These are phyloP conservation scores for Theileria parva DNA, from an alignment of 169 alveolate genomes.

Conservation along the genomic window DNA sequence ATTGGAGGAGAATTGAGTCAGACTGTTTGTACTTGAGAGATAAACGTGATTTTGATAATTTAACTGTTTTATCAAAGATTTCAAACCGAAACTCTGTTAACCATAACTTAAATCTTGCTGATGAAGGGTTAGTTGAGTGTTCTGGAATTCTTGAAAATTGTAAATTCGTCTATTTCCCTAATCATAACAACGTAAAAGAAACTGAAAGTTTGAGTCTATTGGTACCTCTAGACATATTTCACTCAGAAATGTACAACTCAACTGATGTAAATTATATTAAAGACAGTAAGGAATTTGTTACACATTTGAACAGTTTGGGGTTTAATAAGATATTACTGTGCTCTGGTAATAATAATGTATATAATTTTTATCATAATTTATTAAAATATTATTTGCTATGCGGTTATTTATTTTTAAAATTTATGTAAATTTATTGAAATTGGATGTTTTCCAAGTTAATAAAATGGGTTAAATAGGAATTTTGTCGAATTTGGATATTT, in stretches of 20 bases:
- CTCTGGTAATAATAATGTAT: conserved; percentile 1
- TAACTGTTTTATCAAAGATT: conserved; percentile 9
- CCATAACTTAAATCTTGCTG: background rate
- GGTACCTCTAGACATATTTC: conserved; percentile 16
- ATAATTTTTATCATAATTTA: background rate
- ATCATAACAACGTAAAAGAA: background rate
- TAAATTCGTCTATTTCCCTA: conserved; percentile 7
- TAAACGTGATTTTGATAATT: conserved; percentile 5
- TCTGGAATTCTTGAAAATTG: background rate
- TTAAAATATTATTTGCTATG: background rate
- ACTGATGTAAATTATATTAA: background rate
- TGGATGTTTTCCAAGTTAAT: background rate
- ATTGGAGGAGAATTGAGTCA: conserved; percentile 24
- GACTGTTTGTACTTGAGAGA: conserved; percentile 20
- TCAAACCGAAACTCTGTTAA: background rate
- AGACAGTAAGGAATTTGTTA: background rate
- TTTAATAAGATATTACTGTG: conserved; percentile 16
- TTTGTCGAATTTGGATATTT: conserved; percentile 48
- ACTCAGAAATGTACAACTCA: background rate
- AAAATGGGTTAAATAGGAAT: conserved; percentile 4
- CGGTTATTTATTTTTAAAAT: background rate
- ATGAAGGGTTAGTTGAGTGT: conserved; percentile 14
- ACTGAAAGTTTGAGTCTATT: background rate
- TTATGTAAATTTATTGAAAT: background rate
- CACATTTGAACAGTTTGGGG: background rate